phyloP scores from a whole-genome alignment of 176 grass and related monocot genomes.

The Phyllostachys edulis region DNA sequence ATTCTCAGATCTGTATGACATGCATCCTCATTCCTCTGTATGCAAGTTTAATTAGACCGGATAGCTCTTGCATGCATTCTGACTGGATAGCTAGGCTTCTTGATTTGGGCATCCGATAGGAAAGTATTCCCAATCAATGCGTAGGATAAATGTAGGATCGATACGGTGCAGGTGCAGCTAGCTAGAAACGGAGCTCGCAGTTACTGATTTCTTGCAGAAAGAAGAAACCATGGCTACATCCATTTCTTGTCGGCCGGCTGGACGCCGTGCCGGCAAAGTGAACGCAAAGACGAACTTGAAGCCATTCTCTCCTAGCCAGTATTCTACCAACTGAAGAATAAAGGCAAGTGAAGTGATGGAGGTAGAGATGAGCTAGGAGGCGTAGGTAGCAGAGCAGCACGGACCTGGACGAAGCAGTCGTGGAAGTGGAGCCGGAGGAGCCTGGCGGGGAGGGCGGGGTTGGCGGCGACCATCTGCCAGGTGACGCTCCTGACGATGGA shows the following conservation, averaged over 20 bases:
- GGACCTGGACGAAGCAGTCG: slow-evolving; percentile 71
- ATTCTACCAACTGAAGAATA: not conserved
- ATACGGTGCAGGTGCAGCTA: not conserved
- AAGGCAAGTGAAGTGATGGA: not conserved
- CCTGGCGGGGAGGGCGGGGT: slow-evolving; percentile 36
- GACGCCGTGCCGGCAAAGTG: not conserved
- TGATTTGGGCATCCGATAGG: not conserved
- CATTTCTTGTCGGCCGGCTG: not conserved
- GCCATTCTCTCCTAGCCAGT: not conserved
- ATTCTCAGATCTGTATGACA: not conserved
- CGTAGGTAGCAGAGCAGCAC: not conserved
- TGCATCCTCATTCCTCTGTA: not conserved
- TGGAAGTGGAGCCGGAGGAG: slow-evolving; percentile 71
- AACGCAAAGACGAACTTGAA: not conserved
- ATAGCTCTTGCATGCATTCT: not conserved
- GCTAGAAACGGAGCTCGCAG: slow-evolving; percentile 9
- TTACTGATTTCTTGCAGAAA: not conserved
- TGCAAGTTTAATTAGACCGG: not conserved
- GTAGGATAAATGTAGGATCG: not conserved
- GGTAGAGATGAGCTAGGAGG: not conserved
- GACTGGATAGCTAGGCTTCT: not conserved
- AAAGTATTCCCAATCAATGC: no score
- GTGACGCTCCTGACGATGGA: slow-evolving; percentile 37
- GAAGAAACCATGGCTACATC: not conserved
- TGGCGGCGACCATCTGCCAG: slow-evolving; percentile 40